Evolutionary conservation across 208 protist species (phyloP), one percentile per base, ranked within the genome.

Genomic region (Trypanosoma brucei): DNA sequence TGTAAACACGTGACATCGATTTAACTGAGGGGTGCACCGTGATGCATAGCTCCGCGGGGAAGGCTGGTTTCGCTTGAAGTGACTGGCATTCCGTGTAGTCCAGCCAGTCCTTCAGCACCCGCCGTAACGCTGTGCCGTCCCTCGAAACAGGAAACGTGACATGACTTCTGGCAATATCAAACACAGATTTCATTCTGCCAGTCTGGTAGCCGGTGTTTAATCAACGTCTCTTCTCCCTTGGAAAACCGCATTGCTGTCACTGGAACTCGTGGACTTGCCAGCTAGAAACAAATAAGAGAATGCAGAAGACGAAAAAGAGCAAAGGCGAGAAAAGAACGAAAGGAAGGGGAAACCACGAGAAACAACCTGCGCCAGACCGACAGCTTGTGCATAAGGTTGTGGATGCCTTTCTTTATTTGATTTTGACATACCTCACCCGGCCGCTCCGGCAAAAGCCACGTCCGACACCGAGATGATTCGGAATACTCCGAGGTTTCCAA

Each of bases 81-180:
- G 76, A 62, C n/a, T 74, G 59, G 34, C 62, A 48, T 48, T 85
- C 81, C 5, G 53, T 78, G 71, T 90, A 90, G 31, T 62, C 58
- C 13, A 78, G 63, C 84, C 82, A 92, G 35, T 94, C 83, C 1
- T 72, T 75, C 60, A 94, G 72, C 14, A 81, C 83, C 6, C 48
- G 59, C 62, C 86, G 85, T 33, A 94, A 64, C 0, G 83, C 81
- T 11, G 55, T 61, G 22, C 76, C 61, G 56, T 88, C 76, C 8
- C 62, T 62, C 37, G 77, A 76, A 37, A 94, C 58, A 8, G 81
- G 84, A 5, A 86, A 75, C 0, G 55, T 50, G 5, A 92, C 46
- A 70, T 92, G 88, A 31, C 73, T 67, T 55, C 72, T 78, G 6
- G 78, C 84, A 39, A 94, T 75, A 30, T 89, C 80, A 56, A 67